These are phyloP conservation scores for Jackrogersella multiformis DNA, from an alignment of 495 filamentous ascomycete genomes.

Conservation along the genomic window DNA sequence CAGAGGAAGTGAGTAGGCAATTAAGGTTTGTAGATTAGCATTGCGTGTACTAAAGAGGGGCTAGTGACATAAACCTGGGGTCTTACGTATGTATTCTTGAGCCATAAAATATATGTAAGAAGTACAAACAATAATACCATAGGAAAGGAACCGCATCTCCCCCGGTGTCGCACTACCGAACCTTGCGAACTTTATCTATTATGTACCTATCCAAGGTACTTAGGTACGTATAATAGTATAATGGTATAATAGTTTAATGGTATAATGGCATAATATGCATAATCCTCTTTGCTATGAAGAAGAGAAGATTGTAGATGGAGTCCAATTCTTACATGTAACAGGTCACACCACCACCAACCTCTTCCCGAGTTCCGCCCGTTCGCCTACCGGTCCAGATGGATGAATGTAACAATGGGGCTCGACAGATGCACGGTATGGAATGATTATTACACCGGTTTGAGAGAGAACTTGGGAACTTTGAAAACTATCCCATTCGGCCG, in stretches of 20 bases:
- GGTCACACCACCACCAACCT: constrained; percentile 12
- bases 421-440: constrained; percentile 7
- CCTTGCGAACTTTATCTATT: constrained; percentile 9
- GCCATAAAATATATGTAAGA: not conserved
- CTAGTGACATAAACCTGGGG: constrained; percentile 7
- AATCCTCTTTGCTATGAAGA: not conserved
- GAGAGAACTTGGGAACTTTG: too few relatives aligned
- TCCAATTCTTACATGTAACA: constrained; percentile 12
- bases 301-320: not conserved
- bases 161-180: constrained; percentile 38
- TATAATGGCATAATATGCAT: not conserved
- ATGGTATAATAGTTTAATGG: too few relatives aligned
- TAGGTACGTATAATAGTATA: not conserved
- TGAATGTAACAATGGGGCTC: constrained; percentile 25
- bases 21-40: constrained; percentile 20
- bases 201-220: not conserved
- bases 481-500: constrained; percentile 2
- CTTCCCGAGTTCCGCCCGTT: constrained; percentile 23
- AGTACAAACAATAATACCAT: constrained; percentile 9
- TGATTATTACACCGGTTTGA: constrained; percentile 3
- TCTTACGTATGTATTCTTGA: not conserved
- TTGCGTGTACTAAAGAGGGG: constrained; percentile 13
- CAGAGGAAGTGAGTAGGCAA: too few relatives aligned
- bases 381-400: constrained; percentile 27
- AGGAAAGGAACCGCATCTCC: constrained; percentile 25